These are phyloP conservation scores for Closterium sp. DNA, from an alignment of 139 green algal species.

Conservation along the genomic window DNA sequence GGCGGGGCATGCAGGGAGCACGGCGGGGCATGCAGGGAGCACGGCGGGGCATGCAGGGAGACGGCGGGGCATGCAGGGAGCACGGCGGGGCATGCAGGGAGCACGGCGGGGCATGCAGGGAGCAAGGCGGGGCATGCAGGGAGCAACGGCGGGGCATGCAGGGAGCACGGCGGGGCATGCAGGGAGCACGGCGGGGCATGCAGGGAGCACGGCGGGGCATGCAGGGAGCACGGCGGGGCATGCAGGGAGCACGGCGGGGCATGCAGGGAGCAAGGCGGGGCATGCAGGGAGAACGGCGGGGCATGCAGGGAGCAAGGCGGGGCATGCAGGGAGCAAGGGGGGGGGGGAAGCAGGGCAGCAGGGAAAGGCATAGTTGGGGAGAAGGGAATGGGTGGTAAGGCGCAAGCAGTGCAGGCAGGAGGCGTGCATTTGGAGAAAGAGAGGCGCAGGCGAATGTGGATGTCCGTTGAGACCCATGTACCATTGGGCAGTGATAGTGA, in stretches of 20 bases:
- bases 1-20: background rate
- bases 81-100: background rate
- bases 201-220: background rate
- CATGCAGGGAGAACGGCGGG: background rate
- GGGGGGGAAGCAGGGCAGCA: background rate
- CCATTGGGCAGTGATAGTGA: too few species aligned
- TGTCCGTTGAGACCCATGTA: too few species aligned
- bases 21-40: background rate
- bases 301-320: background rate
- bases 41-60: background rate
- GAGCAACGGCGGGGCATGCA: background rate
- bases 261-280: background rate
- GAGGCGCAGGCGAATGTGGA: too few species aligned
- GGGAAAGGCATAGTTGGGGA: background rate
- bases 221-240: background rate
- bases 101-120: background rate
- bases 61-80: too few species aligned
- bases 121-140: background rate
- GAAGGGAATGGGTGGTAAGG: too few species aligned
- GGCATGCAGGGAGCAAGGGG: too few species aligned
- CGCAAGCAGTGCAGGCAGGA: too few species aligned
- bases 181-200: background rate
- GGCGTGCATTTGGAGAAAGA: too few species aligned
- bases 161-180: background rate
- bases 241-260: background rate